Base-by-base conservation (phyloP, 2,329 filamentous ascomycete species). In the Fusarium decemcellulare region DNA sequence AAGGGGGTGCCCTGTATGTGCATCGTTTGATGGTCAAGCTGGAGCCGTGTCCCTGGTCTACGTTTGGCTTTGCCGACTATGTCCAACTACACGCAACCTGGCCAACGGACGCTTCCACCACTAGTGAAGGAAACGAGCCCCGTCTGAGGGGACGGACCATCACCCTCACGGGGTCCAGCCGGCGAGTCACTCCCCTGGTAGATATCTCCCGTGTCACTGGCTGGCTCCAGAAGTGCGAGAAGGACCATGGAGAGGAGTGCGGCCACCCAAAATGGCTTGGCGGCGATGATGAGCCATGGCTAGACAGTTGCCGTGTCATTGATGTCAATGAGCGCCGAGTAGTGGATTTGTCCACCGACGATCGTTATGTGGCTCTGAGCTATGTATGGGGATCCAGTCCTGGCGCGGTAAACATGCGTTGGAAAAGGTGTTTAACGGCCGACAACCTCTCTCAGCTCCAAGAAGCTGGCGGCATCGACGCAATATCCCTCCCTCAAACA, bases 321-420 rank as follows among this genome's bases (percentile, higher is more conserved):
- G 65, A 69, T 14, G 39, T 66, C 3, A 32, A 30, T 5, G 54
- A 58, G 3, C 11, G 30, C 2, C 36, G 58, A 1, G 43, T 66
- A 11, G 51, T 69, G 2, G 39, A 63, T 14, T 16, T 69, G 2
- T 37, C 48, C 11, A 34, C 51, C 0, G 32, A 36, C 7, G 51
- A 50, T 42, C 67, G 65, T 6, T 69, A 69, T 11, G 32, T 68
- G 11, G 65, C 61, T 4, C 58, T 69, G 8, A 66, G 61, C 3
- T 69, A 69, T 8, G 67, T 69, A 3, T 69, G 67, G 67, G 67
- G 67, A n/a, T 44, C 51, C 0, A 43, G 16, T 11, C 34, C 48
- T 4, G 6, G 54, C 27, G 39, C 37, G 4, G 11, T 1, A 10
- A 6, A 47, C 11, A 18, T 46, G 2, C 46, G 54, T 0, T 8